phyloP scores from a whole-genome alignment of 202 grass and related monocot genomes.

The Dendrocalamus latiflorus region DNA sequence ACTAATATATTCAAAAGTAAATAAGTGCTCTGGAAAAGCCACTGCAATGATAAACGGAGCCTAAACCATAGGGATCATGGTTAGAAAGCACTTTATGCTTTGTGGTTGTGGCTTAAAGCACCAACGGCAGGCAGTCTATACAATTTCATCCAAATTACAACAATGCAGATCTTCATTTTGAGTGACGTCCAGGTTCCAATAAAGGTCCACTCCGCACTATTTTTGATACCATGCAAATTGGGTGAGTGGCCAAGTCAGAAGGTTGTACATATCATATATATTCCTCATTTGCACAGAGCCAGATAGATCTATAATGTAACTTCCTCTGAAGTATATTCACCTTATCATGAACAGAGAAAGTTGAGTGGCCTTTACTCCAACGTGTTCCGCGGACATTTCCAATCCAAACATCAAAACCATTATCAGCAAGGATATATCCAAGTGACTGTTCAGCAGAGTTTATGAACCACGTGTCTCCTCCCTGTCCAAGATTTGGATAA shows the following conservation, averaged over 20 bases:
- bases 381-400: slow-evolving; percentile 83
- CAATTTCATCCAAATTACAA: slow-evolving; percentile 14
- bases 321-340: slow-evolving; percentile 27
- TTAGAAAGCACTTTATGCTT: slow-evolving; percentile 3
- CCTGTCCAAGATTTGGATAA: slow-evolving; percentile 40
- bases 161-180: background rate
- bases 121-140: background rate
- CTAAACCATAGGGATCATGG: slow-evolving; percentile 11
- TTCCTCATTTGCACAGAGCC: background rate
- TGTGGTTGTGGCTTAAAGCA: slow-evolving; percentile 11
- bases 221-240: background rate
- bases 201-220: background rate
- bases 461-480: slow-evolving; percentile 90
- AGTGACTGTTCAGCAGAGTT: slow-evolving; percentile 73
- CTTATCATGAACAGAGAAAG: slow-evolving; percentile 79
- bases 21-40: background rate
- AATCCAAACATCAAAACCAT: slow-evolving; percentile 96
- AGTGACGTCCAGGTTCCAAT: background rate
- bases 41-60: background rate
- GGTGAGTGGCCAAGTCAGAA: background rate
- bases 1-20: background rate
- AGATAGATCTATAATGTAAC: background rate
- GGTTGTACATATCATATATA: background rate
- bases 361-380: slow-evolving; percentile 77
- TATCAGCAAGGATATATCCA: slow-evolving; percentile 92